These are phyloP conservation scores for Colletotrichum echinochloae DNA, from an alignment of 2,329 filamentous ascomycete species.

Conservation along the genomic window DNA sequence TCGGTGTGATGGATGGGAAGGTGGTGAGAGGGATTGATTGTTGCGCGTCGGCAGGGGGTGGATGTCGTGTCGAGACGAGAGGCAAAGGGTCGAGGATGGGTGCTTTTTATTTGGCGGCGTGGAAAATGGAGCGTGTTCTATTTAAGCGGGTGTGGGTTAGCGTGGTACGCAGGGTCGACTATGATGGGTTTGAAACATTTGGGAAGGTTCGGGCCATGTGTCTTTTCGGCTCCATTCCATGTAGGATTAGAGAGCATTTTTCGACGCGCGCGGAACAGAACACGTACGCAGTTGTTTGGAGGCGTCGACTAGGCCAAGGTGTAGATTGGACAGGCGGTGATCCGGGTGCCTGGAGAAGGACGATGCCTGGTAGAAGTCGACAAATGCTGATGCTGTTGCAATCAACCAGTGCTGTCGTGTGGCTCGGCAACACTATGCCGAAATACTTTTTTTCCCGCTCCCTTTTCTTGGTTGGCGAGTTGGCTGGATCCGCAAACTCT, in stretches of 20 bases:
- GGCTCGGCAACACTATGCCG: conserved; percentile 7
- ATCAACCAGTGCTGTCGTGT: conserved; percentile 9
- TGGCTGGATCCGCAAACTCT: conserved; percentile 37
- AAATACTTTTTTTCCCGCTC: neutral
- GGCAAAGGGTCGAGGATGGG: conserved; percentile 2
- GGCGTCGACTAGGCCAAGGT: neutral
- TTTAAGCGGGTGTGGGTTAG: conserved; percentile 28
- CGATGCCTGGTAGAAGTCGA: conserved; percentile 6
- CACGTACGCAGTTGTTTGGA: conserved; percentile 16
- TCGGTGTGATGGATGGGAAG: conserved; percentile 6
- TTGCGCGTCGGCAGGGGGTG: conserved; percentile 6
- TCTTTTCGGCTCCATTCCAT: conserved; percentile 40
- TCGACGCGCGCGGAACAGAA: conserved; percentile 23
- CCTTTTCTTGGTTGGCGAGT: neutral
- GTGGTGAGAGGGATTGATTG: neutral
- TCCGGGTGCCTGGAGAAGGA: neutral
- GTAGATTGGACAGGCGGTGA: neutral
- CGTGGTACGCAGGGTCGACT: conserved; percentile 7
- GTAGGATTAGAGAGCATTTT: conserved; percentile 37
- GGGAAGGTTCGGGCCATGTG: conserved; percentile 36
- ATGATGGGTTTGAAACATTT: conserved; percentile 35
- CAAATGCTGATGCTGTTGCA: conserved; percentile 22
- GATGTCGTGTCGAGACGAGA: neutral
- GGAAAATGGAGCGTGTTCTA: conserved; percentile 18
- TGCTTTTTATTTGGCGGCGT: neutral